Evolutionary conservation across 2,329 filamentous ascomycete species (phyloP), one percentile per base, ranked within the genome.

Genomic region (Botryotinia narcissicola): DNA sequence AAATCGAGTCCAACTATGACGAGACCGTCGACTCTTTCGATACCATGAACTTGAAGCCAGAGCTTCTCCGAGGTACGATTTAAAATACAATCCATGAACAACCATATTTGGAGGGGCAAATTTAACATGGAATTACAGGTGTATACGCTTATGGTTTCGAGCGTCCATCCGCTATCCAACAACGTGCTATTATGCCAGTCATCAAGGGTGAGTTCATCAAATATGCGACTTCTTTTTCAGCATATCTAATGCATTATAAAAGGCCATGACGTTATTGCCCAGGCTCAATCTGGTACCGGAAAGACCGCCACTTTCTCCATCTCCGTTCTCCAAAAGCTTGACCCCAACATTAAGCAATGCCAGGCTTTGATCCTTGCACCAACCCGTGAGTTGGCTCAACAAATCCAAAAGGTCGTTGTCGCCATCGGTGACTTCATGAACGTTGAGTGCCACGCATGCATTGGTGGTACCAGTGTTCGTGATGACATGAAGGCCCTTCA

Each of bases 1-100:
- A 97, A 88, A 99, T 99, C 90, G 97, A 99, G 90, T 97, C 95
- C 84, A 99, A 99, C 93, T 99, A 98, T 88, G 96, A 99, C 90
- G 95, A 98, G 90, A 95, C 95, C 82, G 95, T 96, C 86, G 97
- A 99, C 87, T 97, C 94, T 76, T 99, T 99, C 87, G 96, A 99
- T 87, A 90, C 95, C 82, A 99, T 99, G 96, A 92, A 91, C 87
- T 90, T 99, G 83, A 97, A 97, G 91, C 84, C 94, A 78, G 96
- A 99, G 89, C 93, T 99, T 83, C 94, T 99, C 84, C 94, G 96
- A 87, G 96, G 90, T 91, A 88, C 86, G 88, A 87, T 75, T 54
- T 22, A 59, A 75, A 61, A 37, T 18, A 18, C 7, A 57, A 25
- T 18, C n/a, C n/a, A 29, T 18, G 14, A 74, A 64, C 75, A 67